phyloP scores from a whole-genome alignment of 1,284 basidiomycete species.

The Jaminaea rosea region DNA sequence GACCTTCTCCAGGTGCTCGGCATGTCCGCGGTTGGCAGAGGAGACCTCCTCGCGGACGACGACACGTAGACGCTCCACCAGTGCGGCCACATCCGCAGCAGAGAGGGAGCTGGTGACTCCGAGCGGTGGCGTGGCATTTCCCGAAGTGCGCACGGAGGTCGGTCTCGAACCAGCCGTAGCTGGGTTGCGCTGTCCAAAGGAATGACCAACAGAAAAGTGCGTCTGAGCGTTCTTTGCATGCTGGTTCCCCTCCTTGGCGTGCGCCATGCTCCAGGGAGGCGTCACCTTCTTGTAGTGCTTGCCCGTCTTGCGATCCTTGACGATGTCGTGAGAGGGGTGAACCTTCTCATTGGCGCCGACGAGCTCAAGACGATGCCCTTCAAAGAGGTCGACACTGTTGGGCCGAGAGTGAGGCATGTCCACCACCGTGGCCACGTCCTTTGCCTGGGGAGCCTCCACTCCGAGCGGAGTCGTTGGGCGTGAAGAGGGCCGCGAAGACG shows the following conservation, averaged over 20 bases:
- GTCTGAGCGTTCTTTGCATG: slow-evolving; percentile 1
- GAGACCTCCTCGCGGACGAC: slow-evolving; percentile 26
- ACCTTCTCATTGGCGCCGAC: slow-evolving; percentile 13
- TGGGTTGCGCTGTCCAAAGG: slow-evolving; percentile 1
- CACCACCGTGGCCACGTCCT: neutral
- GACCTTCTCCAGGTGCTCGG: slow-evolving; percentile 17
- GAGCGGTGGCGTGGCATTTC: neutral
- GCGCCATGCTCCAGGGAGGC: slow-evolving; percentile 8
- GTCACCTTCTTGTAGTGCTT: slow-evolving; percentile 24
- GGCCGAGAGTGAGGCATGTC: slow-evolving; percentile 1
- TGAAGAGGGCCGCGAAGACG: neutral
- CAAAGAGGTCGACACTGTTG: neutral
- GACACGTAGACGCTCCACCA: slow-evolving; percentile 7
- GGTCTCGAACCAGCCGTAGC: slow-evolving; percentile 2
- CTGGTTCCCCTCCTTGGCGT: slow-evolving; percentile 1
- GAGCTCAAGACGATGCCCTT: slow-evolving; percentile 11
- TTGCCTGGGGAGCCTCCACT: neutral
- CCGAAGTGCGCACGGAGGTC: neutral
- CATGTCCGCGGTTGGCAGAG: slow-evolving; percentile 20
- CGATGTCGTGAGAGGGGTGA: slow-evolving; percentile 8
- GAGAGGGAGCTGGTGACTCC: neutral
- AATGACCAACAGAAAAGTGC: slow-evolving; percentile 20
- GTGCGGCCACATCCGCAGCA: neutral
- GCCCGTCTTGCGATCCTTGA: slow-evolving; percentile 26
- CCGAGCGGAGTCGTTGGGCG: neutral